Evolutionary conservation across 2,329 filamentous ascomycete genomes (phyloP), one percentile per base, ranked within the genome.

Genomic region (Colletotrichum sp.): DNA sequence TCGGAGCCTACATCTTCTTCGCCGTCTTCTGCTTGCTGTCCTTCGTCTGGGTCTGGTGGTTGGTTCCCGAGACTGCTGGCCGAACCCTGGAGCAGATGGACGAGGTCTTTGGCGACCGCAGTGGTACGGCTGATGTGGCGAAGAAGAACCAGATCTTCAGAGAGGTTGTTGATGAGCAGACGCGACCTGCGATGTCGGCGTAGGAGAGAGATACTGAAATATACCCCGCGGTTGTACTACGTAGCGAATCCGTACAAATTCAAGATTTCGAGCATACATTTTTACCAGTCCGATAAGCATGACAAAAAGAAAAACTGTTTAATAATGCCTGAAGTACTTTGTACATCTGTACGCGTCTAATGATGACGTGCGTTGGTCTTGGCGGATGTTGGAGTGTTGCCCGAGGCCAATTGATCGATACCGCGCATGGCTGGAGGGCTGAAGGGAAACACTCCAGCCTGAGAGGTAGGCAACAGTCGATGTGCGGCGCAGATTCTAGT

Each of bases 1-100:
- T 89, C 77, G 81, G 83, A 27, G 90, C 89, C 78, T 90, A 81
- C 69, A 79, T 81, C 29, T 79, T 82, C 44, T 82, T 82, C 49
- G 80, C 80, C 59, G 78, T 77, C 25, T 80, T 81, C 52, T 81
- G 81, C 27, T 32, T 81, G 22, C 57, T 82, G 27, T 78, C 80
- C 5, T 68, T 79, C 6, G 7, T 80, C 12, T 80, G 79, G 73
- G 79, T 78, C 22, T 78, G 72, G 76, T 77, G 79, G 72, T 82
- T 82, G 63, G 82, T 82, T 44, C 83, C 82, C 2, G 83, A 84
- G 79, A 84, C 83, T 13, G 83, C 82, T 72, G 81, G 80, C 12
- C 68, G 81, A 52, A 82, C 81, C 1, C 75, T 84, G 3, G 82
- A 84, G 72, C 83, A 85, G 69, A 84, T 85, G 82, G 83, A 85